Conservation (phyloP, 108 stramenopile species). For the Fragilariopsis cylindrus region DNA sequence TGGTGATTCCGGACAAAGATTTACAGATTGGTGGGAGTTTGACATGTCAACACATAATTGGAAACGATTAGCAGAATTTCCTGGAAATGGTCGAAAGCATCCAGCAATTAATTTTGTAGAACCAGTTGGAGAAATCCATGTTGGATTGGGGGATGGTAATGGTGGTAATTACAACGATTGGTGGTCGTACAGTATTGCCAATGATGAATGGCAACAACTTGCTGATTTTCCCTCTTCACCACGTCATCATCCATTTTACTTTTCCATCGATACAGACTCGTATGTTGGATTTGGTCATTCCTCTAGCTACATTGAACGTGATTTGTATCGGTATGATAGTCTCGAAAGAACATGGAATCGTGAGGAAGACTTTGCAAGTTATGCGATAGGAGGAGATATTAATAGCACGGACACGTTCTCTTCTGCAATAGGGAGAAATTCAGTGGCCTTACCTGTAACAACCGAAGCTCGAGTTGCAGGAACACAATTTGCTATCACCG, state of each 20-base stretch:
- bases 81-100: conserved; percentile 29
- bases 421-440: too few species aligned
- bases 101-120: conserved; percentile 31
- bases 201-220: conserved; percentile 23
- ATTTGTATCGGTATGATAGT: conserved; percentile 20
- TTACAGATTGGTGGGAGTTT: conserved; percentile 31
- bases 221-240: conserved; percentile 21
- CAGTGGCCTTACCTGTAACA: conserved; percentile 8
- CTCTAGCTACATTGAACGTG: conserved; percentile 23
- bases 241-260: conserved; percentile 44
- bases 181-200: conserved; percentile 27
- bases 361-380: conserved; percentile 28
- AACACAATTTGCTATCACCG: conserved; percentile 37
- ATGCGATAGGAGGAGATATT: not conserved
- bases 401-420: not conserved
- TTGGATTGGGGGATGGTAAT: conserved; percentile 35
- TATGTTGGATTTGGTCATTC: conserved; percentile 41
- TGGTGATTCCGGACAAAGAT: not conserved
- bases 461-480: conserved; percentile 44
- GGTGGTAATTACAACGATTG: conserved; percentile 37
- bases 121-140: conserved; percentile 31
- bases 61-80: conserved; percentile 26
- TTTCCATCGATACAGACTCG: conserved; percentile 18
- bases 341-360: conserved; percentile 4
- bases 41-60: conserved; percentile 37